Conservation (phyloP, 169 alveolate genomes). For the Neospora caninum region DNA sequence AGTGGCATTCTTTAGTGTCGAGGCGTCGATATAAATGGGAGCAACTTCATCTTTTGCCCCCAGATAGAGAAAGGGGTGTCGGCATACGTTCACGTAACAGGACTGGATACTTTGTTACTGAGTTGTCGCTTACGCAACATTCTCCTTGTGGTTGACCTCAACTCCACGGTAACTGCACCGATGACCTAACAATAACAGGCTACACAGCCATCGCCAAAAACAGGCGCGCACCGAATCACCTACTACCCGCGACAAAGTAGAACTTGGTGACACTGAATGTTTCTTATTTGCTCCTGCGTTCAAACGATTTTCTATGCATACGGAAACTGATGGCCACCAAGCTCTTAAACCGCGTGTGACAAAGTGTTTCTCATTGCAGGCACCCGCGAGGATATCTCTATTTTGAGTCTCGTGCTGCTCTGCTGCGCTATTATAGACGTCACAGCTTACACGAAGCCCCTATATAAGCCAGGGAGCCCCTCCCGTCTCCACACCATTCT, state of each 20-base stretch:
- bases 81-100: neutral
- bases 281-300: too few species aligned
- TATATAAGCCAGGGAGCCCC: conserved; percentile 45
- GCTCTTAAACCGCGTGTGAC: neutral
- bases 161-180: too few species aligned
- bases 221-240: too few species aligned
- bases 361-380: neutral
- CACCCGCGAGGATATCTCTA: too few species aligned
- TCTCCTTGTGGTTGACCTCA: too few species aligned
- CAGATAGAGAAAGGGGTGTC: neutral
- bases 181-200: too few species aligned
- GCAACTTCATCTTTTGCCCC: neutral
- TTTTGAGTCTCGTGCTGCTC: neutral
- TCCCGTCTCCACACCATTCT: conserved; percentile 5
- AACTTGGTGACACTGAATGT: too few species aligned
- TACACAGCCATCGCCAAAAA: too few species aligned
- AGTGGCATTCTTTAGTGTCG: neutral
- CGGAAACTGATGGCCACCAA: neutral
- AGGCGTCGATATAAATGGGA: neutral
- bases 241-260: too few species aligned
- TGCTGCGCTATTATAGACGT: neutral
- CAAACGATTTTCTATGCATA: neutral
- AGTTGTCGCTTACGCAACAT: too few species aligned
- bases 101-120: neutral
- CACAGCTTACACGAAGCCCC: conserved; percentile 60